phyloP scores from a whole-genome alignment of 2,329 filamentous ascomycete genomes.

The Pyrenochaeta sp. region DNA sequence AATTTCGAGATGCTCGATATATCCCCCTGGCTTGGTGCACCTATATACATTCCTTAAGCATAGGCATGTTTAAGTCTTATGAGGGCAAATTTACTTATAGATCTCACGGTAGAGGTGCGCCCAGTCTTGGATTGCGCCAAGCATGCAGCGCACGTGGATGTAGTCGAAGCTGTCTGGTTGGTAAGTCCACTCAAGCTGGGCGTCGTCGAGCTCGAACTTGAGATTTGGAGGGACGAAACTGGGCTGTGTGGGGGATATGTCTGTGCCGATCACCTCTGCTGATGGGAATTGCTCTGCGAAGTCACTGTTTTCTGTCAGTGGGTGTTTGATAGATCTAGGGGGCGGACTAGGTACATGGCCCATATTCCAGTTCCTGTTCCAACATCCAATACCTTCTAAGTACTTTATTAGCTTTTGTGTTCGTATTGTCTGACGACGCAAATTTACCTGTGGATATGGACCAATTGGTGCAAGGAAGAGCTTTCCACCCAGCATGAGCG shows the following conservation, averaged over 20 bases:
- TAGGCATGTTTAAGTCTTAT: no score
- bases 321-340: neutral
- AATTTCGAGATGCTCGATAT: slow-evolving; percentile 38
- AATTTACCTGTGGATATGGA: slow-evolving; percentile 26
- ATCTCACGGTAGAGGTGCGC: slow-evolving; percentile 28
- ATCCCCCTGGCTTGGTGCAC: slow-evolving; percentile 42
- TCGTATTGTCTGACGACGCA: neutral
- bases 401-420: neutral
- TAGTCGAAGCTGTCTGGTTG: slow-evolving; percentile 32
- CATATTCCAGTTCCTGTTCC: slow-evolving; percentile 53
- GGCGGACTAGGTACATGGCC: slow-evolving; percentile 42
- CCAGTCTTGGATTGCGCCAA: slow-evolving; percentile 33
- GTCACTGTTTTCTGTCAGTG: slow-evolving; percentile 30
- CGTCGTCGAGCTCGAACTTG: slow-evolving; percentile 44
- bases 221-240: slow-evolving; percentile 43
- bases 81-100: slow-evolving; percentile 19
- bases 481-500: slow-evolving; percentile 33
- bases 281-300: slow-evolving; percentile 51
- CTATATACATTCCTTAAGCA: slow-evolving; percentile 8
- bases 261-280: slow-evolving; percentile 46
- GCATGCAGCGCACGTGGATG: slow-evolving; percentile 28
- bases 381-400: slow-evolving; percentile 50
- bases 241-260: slow-evolving; percentile 53
- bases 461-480: slow-evolving; percentile 32
- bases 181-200: slow-evolving; percentile 41